These are phyloP conservation scores for Ceratocystis smalleyi DNA, from an alignment of 2,329 filamentous ascomycete genomes.

Conservation along the genomic window DNA sequence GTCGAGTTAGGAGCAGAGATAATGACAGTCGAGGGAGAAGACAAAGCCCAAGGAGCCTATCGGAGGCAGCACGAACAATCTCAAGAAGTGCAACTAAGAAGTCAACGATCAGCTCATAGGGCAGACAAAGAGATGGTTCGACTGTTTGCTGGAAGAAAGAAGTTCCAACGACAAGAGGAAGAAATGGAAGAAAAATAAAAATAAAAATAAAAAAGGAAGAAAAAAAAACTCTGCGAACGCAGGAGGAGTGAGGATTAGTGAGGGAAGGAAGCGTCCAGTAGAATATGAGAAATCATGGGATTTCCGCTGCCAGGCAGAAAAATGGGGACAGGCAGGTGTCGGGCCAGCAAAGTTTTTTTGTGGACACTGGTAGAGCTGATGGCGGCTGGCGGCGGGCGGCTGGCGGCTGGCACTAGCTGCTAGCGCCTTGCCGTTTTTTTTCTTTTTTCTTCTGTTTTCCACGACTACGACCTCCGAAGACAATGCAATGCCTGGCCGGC, in stretches of 20 bases:
- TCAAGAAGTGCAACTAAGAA: too few species aligned
- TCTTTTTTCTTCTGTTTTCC: background rate
- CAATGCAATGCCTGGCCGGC: too few species aligned
- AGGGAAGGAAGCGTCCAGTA: background rate
- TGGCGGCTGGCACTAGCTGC: background rate
- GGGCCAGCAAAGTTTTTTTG: background rate
- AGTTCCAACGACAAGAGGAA: background rate
- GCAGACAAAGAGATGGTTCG: too few species aligned
- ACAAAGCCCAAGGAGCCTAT: background rate
- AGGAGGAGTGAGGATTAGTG: too few species aligned
- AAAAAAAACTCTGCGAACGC: conserved; percentile 2
- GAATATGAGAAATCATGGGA: background rate
- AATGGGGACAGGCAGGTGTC: background rate
- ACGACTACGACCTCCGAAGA: too few species aligned
- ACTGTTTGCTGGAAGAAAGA: background rate
- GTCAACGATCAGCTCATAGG: too few species aligned
- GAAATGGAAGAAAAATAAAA: too few species aligned
- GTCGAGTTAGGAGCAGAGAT: background rate
- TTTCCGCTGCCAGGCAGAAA: background rate
- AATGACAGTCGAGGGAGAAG: background rate
- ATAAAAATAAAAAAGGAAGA: background rate
- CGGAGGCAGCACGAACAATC: background rate
- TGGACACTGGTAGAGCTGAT: too few species aligned
- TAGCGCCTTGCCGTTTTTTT: background rate
- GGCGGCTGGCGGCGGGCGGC: background rate